These are phyloP conservation scores for Euptelea pleiosperma DNA, from an alignment of 164 flowering plant species.

Conservation along the genomic window DNA sequence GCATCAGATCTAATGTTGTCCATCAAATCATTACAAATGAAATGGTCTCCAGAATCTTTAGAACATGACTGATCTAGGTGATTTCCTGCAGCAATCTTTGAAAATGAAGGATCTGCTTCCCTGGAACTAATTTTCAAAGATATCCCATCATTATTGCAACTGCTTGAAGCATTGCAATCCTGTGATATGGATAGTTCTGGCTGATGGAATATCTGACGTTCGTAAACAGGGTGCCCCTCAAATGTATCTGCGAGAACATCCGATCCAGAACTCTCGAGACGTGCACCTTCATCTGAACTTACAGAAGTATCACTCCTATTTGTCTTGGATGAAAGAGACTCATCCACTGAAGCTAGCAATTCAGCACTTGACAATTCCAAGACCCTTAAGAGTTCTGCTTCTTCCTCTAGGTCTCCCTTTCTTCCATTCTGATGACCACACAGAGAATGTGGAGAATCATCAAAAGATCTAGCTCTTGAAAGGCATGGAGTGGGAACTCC, in stretches of 20 bases:
- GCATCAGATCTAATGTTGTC: conserved; percentile 20
- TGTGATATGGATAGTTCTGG: conserved; percentile 18
- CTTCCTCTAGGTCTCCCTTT: conserved; percentile 85
- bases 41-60: conserved; percentile 20
- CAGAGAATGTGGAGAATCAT: conserved; percentile 49
- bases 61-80: conserved; percentile 24
- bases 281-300: conserved; percentile 24
- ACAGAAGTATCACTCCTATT: conserved; percentile 12
- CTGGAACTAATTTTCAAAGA: conserved; percentile 13
- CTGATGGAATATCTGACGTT: conserved; percentile 13
- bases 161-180: conserved; percentile 14
- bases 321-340: conserved; percentile 15
- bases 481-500: conserved; percentile 95
- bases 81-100: conserved; percentile 15
- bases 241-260: conserved; percentile 15
- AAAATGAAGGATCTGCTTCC: conserved; percentile 20
- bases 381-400: conserved; percentile 56
- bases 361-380: conserved; percentile 53
- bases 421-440: conserved; percentile 30
- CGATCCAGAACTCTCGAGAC: conserved; percentile 10
- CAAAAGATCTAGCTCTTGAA: conserved; percentile 72
- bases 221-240: conserved; percentile 16
- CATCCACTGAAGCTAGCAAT: conserved; percentile 18
- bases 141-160: conserved; percentile 13
- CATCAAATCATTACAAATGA: conserved; percentile 15